phyloP scores from a whole-genome alignment of 371 early-diverging fungal species.

The Actinomucor elegans region DNA sequence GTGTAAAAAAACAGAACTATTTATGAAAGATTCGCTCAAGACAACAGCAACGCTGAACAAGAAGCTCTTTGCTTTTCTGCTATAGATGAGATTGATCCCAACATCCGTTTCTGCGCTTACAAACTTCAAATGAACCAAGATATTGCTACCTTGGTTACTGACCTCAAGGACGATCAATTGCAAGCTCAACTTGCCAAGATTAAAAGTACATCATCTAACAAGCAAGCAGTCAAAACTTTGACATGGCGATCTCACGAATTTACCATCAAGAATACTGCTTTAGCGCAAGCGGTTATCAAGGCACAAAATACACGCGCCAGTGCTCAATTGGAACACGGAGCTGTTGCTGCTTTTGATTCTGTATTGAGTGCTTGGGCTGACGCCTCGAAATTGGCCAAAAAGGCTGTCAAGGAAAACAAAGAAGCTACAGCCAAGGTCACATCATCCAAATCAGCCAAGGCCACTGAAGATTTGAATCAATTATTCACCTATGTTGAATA shows the following conservation, averaged over 20 bases:
- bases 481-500: constrained; percentile 61
- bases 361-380: constrained; percentile 46
- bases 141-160: constrained; percentile 47
- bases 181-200: constrained; percentile 23
- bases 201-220: constrained; percentile 8
- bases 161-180: not conserved
- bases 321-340: constrained; percentile 13
- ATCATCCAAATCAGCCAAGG: constrained; percentile 70
- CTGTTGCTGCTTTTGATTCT: constrained; percentile 8
- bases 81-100: constrained; percentile 79
- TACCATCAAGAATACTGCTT: constrained; percentile 36
- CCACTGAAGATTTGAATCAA: constrained; percentile 57
- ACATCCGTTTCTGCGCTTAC: constrained; percentile 81
- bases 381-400: constrained; percentile 61
- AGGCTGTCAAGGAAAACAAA: constrained; percentile 65
- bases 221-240: constrained; percentile 5
- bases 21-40: constrained; percentile 66
- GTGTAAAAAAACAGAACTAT: constrained; percentile 45
- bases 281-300: constrained; percentile 40
- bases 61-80: constrained; percentile 69
- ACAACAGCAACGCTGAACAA: constrained; percentile 48
- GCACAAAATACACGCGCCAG: constrained; percentile 32
- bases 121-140: constrained; percentile 58
- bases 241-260: constrained; percentile 48
- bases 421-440: constrained; percentile 67